Conservation (phyloP, 306 rosid genomes). For the Cucurbita argyrosperma region DNA sequence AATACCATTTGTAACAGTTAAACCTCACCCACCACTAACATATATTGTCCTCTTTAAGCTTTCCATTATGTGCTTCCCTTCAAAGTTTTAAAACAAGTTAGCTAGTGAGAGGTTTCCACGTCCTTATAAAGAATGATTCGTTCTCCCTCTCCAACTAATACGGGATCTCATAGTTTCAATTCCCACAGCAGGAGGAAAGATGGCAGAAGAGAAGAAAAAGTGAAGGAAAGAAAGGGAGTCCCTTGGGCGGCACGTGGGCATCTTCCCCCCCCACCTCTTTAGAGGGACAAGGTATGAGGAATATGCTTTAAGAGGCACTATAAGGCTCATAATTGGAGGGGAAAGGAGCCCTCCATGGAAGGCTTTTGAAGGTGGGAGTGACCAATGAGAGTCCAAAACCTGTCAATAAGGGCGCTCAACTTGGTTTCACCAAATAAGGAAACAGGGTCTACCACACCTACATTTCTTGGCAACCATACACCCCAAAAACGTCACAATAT, state of each 20-base stretch:
- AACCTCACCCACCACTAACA: too few species aligned
- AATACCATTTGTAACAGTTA: too few species aligned
- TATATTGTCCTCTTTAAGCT: too few species aligned
- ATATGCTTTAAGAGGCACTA: slow-evolving; percentile 5
- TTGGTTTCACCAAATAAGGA: slow-evolving; percentile 29
- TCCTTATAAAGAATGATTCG: too few species aligned
- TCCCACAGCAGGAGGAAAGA: too few species aligned
- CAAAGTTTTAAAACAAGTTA: too few species aligned
- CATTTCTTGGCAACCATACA: not conserved
- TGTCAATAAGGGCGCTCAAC: slow-evolving; percentile 2
- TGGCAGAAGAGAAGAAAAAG: not conserved
- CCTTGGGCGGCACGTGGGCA: not conserved
- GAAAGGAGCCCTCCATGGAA: not conserved
- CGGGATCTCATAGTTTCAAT: too few species aligned
- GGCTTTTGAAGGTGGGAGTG: not conserved
- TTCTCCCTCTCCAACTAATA: too few species aligned
- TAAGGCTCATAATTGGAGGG: not conserved
- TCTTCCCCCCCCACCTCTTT: not conserved
- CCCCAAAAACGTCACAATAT: not conserved
- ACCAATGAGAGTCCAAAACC: slow-evolving; percentile 30
- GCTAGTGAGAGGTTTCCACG: too few species aligned
- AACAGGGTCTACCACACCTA: slow-evolving; percentile 9
- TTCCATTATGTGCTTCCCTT: too few species aligned
- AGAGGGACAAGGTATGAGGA: not conserved
- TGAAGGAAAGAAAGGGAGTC: not conserved